Percentiles rank a stretch among this genome's conserved stretches.
Conservation (phyloP, 2,329 filamentous ascomycete genomes). For the Chaetomium sp. region DNA sequence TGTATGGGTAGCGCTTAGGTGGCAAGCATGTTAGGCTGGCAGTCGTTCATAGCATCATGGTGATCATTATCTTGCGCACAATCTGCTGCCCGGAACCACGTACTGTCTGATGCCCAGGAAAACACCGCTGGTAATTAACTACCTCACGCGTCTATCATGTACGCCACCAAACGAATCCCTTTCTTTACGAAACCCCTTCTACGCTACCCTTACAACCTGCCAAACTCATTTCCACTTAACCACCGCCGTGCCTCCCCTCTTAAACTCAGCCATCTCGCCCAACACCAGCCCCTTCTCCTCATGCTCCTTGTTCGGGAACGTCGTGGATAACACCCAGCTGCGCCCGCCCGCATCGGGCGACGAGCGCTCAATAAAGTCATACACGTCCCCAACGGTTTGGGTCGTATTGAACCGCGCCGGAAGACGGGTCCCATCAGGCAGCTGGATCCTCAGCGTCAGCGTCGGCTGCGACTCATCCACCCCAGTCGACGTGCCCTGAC, state of each 20-base stretch:
- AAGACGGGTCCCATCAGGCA: constrained; percentile 69
- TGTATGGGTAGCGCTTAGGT: too few relatives aligned
- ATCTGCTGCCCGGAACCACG: too few relatives aligned
- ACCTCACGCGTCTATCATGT: background rate
- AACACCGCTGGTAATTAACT: too few relatives aligned
- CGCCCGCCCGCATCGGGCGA: constrained; percentile 50
- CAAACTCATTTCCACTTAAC: constrained; percentile 46
- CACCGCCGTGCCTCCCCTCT: constrained; percentile 57
- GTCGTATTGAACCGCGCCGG: constrained; percentile 77
- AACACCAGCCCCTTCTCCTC: constrained; percentile 56
- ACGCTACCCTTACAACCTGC: background rate
- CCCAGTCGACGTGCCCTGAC: constrained; percentile 31
- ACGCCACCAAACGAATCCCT: background rate
- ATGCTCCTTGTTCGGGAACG: constrained; percentile 76
- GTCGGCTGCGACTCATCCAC: constrained; percentile 63
- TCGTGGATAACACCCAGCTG: constrained; percentile 71
- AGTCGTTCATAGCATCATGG: too few relatives aligned
- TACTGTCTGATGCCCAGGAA: too few relatives aligned
- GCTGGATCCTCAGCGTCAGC: constrained; percentile 66
- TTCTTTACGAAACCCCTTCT: background rate
- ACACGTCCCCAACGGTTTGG: constrained; percentile 71
- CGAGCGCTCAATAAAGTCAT: constrained; percentile 64
- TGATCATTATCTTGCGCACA: too few relatives aligned
- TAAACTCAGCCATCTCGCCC: constrained; percentile 58
- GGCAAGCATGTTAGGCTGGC: too few relatives aligned